phyloP scores from a whole-genome alignment of 371 early-diverging fungal genomes.

The Actinomortierella wolfii region DNA sequence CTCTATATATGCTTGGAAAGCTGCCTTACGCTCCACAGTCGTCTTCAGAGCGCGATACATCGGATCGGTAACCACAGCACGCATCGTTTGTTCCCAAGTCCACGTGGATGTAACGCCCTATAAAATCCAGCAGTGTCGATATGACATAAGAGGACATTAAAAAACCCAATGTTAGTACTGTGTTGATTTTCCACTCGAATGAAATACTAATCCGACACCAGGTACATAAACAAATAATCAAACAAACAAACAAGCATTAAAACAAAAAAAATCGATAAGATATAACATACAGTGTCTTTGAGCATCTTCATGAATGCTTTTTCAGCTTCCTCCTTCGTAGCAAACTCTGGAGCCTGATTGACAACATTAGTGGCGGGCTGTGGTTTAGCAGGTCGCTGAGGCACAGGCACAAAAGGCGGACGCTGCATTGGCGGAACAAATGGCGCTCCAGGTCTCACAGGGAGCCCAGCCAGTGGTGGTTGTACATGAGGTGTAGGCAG shows the following conservation, averaged over 20 bases:
- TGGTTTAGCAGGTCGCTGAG: constrained; percentile 19
- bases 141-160: background rate
- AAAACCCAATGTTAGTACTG: too few relatives aligned
- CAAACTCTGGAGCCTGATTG: constrained; percentile 58
- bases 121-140: background rate
- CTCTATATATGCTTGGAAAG: constrained; percentile 75
- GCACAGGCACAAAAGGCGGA: constrained; percentile 16
- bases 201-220: background rate
- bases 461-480: constrained; percentile 25
- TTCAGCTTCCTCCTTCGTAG: constrained; percentile 84
- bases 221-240: too few relatives aligned
- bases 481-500: background rate
- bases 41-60: constrained; percentile 87
- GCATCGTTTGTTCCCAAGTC: constrained; percentile 94
- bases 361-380: constrained; percentile 7
- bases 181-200: too few relatives aligned
- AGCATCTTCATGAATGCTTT: constrained; percentile 78
- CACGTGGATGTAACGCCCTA: constrained; percentile 79
- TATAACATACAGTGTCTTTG: constrained; percentile 61
- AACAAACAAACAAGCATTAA: background rate
- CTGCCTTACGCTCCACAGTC: constrained; percentile 75
- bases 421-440: constrained; percentile 11
- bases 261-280: constrained; percentile 4
- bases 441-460: background rate
- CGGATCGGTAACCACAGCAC: constrained; percentile 80